Percentiles rank a stretch among this genome's conserved stretches.
These are phyloP conservation scores for Pisolithus sp. DNA, from an alignment of 768 basidiomycete genomes.

Conservation along the genomic window DNA sequence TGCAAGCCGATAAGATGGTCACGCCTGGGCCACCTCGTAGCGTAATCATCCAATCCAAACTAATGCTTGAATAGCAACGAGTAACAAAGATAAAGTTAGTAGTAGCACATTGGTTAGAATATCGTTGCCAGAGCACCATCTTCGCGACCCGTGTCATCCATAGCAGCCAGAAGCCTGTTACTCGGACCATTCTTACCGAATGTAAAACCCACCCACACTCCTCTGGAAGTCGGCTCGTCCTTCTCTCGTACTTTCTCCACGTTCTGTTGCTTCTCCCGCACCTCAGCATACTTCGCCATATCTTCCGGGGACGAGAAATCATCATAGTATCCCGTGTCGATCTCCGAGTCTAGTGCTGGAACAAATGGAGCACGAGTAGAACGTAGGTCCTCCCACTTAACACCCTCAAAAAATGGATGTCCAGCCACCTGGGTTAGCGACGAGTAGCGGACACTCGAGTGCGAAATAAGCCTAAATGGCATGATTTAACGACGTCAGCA, in stretches of 20 bases:
- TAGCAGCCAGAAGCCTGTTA: conserved; percentile 19
- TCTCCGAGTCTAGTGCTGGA: conserved; percentile 88
- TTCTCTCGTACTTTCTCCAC: conserved; percentile 90
- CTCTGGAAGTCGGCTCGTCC: conserved; percentile 62
- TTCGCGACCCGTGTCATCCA: conserved; percentile 38
- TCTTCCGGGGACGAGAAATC: conserved; percentile 85
- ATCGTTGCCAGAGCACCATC: conserved; percentile 50
- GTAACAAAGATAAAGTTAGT: not conserved
- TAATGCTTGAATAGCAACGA: too few species aligned
- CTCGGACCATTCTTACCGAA: conserved; percentile 85
- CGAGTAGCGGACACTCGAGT: conserved; percentile 72
- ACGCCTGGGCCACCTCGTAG: too few species aligned
- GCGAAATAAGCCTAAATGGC: conserved; percentile 68
- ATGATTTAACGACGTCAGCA: conserved; percentile 1
- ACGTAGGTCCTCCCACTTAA: conserved; percentile 78
- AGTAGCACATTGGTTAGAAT: conserved; percentile 31
- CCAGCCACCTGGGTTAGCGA: conserved; percentile 64
- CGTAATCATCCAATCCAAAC: too few species aligned
- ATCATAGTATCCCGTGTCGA: conserved; percentile 94
- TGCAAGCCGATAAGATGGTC: too few species aligned
- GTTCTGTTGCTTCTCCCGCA: conserved; percentile 92
- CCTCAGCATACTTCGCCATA: conserved; percentile 99
- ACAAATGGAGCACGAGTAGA: conserved; percentile 81
- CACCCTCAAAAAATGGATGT: conserved; percentile 77
- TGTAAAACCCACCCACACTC: conserved; percentile 89